Evolutionary conservation across 1,139 yeast genomes (phyloP).

Genomic region (Kurtzmaniella quercitrusa): DNA sequence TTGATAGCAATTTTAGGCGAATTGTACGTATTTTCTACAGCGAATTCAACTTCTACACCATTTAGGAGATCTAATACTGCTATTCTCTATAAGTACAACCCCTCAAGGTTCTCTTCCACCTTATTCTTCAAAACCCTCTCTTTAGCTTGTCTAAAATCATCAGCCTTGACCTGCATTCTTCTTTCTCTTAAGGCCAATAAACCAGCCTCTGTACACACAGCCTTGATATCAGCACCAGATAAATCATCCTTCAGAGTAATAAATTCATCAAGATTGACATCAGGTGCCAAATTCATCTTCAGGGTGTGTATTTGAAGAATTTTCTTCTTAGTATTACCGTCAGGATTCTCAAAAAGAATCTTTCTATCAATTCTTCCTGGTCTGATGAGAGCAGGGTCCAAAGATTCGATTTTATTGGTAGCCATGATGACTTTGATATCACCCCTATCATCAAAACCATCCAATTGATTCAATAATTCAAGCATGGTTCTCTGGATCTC

Average conservation of each 20-base stretch:
- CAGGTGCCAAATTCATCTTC: constrained; percentile 86
- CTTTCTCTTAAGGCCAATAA: constrained; percentile 93
- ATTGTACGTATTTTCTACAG: too few relatives aligned
- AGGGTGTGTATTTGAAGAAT: constrained; percentile 91
- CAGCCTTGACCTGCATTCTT: constrained; percentile 96
- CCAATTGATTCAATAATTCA: constrained; percentile 92
- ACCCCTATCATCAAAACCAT: constrained; percentile 97
- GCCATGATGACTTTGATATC: constrained; percentile 99
- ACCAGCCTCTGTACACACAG: constrained; percentile 98
- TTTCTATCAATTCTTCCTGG: constrained; percentile 99
- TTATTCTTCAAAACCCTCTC: constrained; percentile 97
- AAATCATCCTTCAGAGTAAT: constrained; percentile 91
- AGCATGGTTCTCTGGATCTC: constrained; percentile 98
- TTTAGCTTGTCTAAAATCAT: constrained; percentile 91
- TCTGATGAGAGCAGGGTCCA: constrained; percentile 96
- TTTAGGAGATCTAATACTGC: background rate
- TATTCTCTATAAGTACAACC: constrained; percentile 65
- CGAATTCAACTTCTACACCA: too few relatives aligned
- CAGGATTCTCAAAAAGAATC: constrained; percentile 95
- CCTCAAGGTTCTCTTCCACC: constrained; percentile 95
- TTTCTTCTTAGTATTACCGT: constrained; percentile 86
- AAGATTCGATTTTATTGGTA: constrained; percentile 88
- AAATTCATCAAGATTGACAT: constrained; percentile 85
- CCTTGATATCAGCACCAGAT: constrained; percentile 98
- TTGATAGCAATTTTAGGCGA: too few relatives aligned